Conservation (phyloP, 2,329 filamentous ascomycete species). For the Sporothrix protearum region DNA sequence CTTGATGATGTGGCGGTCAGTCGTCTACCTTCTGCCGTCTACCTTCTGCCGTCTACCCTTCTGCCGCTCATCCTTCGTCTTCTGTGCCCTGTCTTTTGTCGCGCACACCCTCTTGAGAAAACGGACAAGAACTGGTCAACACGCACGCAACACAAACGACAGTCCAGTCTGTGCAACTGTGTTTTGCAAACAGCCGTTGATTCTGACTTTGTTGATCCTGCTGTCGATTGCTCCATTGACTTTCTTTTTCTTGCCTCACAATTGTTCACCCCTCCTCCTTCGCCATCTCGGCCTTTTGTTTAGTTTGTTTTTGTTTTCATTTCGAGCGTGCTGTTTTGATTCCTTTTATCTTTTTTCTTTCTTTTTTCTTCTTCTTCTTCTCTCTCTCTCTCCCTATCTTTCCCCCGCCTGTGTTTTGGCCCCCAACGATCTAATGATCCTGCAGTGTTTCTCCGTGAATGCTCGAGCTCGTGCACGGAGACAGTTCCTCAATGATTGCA, state of each 20-base stretch:
- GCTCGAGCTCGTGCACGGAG: not conserved
- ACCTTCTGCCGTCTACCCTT: not conserved
- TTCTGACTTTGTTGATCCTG: not conserved
- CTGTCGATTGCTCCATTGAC: not conserved
- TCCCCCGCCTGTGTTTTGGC: not conserved
- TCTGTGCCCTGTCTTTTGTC: not conserved
- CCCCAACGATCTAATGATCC: not conserved
- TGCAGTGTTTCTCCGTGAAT: not conserved
- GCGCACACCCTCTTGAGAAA: not conserved
- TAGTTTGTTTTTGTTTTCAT: not conserved
- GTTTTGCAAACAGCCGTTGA: not conserved
- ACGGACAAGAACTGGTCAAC: no score
- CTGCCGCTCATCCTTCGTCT: not conserved
- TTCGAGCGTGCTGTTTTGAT: not conserved
- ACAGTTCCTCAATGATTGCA: not conserved
- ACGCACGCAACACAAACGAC: not conserved
- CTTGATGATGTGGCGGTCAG: not conserved
- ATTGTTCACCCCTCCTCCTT: not conserved
- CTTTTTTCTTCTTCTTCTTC: not conserved
- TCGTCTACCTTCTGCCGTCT: not conserved
- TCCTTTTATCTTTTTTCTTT: not conserved
- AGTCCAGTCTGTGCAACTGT: not conserved
- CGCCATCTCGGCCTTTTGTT: slow-evolving; percentile 1
- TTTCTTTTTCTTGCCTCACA: not conserved
- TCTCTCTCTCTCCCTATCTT: not conserved